These are phyloP conservation scores for Ophiocordyceps camponoti-floridani DNA, from an alignment of 2,329 filamentous ascomycete species.

Conservation along the genomic window DNA sequence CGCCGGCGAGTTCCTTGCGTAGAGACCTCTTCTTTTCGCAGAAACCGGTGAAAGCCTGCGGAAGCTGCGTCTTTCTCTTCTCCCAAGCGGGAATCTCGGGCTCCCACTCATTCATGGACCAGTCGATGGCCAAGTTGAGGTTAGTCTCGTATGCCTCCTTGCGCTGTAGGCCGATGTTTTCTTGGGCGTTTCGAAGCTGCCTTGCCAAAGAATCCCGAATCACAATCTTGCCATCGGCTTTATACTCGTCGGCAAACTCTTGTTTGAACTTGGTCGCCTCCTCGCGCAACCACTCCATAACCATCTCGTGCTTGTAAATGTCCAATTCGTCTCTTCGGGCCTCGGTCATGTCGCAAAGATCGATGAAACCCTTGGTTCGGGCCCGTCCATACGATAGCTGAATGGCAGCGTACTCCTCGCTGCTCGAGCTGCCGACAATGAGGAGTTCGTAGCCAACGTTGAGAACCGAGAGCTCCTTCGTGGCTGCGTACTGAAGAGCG, in stretches of 20 bases:
- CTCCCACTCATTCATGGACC: neutral
- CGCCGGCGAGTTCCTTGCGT: neutral
- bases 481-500: neutral
- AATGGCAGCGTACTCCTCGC: neutral
- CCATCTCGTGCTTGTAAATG: neutral
- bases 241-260: neutral
- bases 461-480: neutral
- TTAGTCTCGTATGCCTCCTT: neutral
- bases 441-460: neutral
- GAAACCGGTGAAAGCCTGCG: neutral
- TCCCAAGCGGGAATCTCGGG: neutral
- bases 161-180: neutral
- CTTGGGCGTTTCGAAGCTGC: neutral
- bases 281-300: neutral
- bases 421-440: neutral
- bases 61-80: neutral
- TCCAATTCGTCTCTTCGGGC: neutral
- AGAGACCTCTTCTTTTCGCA: neutral
- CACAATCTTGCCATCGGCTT: neutral
- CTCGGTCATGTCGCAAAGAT: neutral
- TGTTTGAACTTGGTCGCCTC: neutral
- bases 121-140: neutral
- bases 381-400: neutral
- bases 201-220: neutral
- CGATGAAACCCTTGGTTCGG: neutral